A percentile compares a stretch with the other conserved stretches of the same genome.
Evolutionary conservation across 2,329 filamentous ascomycete genomes (phyloP).

Genomic region (Blumeria hordei): DNA sequence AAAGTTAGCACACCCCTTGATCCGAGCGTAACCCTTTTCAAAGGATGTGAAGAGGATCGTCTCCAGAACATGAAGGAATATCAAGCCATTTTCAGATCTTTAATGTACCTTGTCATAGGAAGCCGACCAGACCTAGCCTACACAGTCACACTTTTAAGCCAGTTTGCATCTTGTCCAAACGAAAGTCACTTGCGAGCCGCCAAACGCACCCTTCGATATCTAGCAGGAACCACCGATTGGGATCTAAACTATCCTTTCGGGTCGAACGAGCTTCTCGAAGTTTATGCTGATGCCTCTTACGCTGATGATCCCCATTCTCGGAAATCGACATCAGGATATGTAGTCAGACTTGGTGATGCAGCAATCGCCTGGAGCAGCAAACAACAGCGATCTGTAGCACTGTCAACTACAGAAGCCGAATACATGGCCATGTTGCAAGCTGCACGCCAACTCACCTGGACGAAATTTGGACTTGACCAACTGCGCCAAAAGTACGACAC

Average conservation of each 20-base stretch:
- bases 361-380: neutral
- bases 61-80: no score
- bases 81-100: no score
- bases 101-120: no score
- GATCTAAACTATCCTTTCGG: neutral
- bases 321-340: neutral
- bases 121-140: no score
- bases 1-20: conserved; percentile 1
- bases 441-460: neutral
- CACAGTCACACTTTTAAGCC: no score
- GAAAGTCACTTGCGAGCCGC: neutral
- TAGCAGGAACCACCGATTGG: neutral
- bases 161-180: neutral
- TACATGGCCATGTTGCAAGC: neutral
- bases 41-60: no score
- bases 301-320: neutral
- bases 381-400: conserved; percentile 1
- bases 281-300: neutral
- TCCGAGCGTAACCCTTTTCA: no score
- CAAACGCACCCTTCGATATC: neutral
- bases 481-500: neutral
- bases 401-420: neutral
- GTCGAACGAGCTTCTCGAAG: neutral
- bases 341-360: neutral
- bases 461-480: neutral